A percentile compares a stretch with the other conserved stretches of the same genome.
Evolutionary conservation across 2,329 filamentous ascomycete genomes (phyloP).

Genomic region (Monosporascus cannonballus): DNA sequence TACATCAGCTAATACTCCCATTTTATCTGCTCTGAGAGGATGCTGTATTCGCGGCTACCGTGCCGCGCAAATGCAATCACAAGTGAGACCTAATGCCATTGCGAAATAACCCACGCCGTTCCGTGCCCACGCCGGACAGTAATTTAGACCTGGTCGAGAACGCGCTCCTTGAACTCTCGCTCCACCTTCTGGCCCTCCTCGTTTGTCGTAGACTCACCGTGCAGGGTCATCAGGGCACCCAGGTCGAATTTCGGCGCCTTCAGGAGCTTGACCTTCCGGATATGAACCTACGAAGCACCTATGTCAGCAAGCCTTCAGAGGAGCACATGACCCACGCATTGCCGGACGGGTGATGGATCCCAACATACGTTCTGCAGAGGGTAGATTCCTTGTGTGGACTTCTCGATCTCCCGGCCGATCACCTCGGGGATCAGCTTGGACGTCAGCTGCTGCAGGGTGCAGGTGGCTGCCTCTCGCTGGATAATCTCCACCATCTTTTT

Average conservation of each 20-base stretch:
- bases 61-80: conserved; percentile 42
- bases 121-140: conserved; percentile 33
- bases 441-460: conserved; percentile 92
- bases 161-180: conserved; percentile 98
- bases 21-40: conserved; percentile 28
- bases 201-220: conserved; percentile 94
- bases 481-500: conserved; percentile 99
- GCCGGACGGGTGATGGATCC: conserved; percentile 10
- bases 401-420: conserved; percentile 99
- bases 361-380: conserved; percentile 93
- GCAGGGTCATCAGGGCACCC: conserved; percentile 88
- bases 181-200: conserved; percentile 98
- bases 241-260: conserved; percentile 99
- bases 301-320: conserved; percentile 28
- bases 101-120: conserved; percentile 40
- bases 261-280: conserved; percentile 99
- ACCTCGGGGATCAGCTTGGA: conserved; percentile 99
- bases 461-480: conserved; percentile 87
- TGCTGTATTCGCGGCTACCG: conserved; percentile 32
- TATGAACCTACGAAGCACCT: conserved; percentile 71
- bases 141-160: conserved; percentile 86
- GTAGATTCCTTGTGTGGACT: conserved; percentile 99
- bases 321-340: neutral
- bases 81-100: conserved; percentile 41
- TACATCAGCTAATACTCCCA: conserved; percentile 31